Evolutionary conservation across 805 yeast species (phyloP).

Genomic region (Clavispora santaluciae): DNA sequence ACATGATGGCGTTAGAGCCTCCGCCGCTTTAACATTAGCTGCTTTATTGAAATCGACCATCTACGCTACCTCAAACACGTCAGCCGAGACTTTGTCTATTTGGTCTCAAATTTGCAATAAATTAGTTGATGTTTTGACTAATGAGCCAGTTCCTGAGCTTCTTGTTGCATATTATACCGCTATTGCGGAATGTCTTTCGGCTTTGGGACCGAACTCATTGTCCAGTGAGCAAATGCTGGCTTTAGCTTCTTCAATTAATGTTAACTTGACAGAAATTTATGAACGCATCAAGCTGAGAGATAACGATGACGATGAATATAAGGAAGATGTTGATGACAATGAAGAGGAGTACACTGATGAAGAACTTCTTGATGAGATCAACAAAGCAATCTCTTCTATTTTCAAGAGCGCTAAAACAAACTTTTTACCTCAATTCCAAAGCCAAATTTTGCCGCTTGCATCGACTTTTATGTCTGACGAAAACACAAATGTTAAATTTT

Average conservation of each 20-base stretch:
- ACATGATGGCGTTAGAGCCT: slow-evolving; percentile 90
- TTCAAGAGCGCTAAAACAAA: slow-evolving; percentile 57
- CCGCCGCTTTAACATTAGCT: slow-evolving; percentile 84
- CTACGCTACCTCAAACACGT: slow-evolving; percentile 49
- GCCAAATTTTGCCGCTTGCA: slow-evolving; percentile 53
- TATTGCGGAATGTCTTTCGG: slow-evolving; percentile 57
- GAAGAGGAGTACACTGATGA: slow-evolving; percentile 88
- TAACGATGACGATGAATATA: slow-evolving; percentile 75
- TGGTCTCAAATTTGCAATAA: slow-evolving; percentile 71
- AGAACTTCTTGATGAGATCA: slow-evolving; percentile 81
- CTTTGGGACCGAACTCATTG: slow-evolving; percentile 63
- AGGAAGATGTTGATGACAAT: slow-evolving; percentile 78
- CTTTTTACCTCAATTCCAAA: slow-evolving; percentile 62
- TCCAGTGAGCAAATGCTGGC: slow-evolving; percentile 49
- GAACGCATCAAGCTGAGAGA: slow-evolving; percentile 71
- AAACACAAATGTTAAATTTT: slow-evolving; percentile 62
- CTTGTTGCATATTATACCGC: slow-evolving; percentile 74
- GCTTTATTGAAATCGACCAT: slow-evolving; percentile 63
- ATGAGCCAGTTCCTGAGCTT: slow-evolving; percentile 82
- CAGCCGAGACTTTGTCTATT: slow-evolving; percentile 57
- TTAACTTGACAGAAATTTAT: slow-evolving; percentile 61
- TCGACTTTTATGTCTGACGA: slow-evolving; percentile 59
- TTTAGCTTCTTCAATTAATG: slow-evolving; percentile 55
- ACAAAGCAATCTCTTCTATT: slow-evolving; percentile 64
- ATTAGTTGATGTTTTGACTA: slow-evolving; percentile 59